Evolutionary conservation across 306 rosid genomes (phyloP).

Genomic region (Lathyrus oleraceus): DNA sequence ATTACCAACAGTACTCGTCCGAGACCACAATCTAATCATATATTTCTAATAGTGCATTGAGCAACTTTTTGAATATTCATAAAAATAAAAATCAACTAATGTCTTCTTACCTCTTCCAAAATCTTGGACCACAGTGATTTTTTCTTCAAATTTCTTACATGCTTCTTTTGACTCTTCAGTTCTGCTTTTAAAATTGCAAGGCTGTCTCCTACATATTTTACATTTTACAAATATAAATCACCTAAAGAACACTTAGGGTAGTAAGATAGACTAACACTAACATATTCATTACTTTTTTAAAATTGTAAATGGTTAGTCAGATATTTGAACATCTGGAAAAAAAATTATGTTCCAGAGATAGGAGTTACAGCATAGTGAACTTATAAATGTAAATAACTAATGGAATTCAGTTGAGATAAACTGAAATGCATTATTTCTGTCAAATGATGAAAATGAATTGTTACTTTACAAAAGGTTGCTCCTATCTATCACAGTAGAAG

Average conservation of each 20-base stretch:
- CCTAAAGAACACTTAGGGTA: conserved; percentile 4
- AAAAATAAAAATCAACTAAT: conserved; percentile 32
- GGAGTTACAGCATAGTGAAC: conserved; percentile 15
- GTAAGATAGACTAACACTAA: conserved; percentile 16
- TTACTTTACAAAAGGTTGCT: not conserved
- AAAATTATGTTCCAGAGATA: not conserved
- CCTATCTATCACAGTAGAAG: not conserved
- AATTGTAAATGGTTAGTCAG: conserved; percentile 25
- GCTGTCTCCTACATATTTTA: conserved; percentile 72
- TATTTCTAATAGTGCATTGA: conserved; percentile 2
- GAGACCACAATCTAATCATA: conserved; percentile 18
- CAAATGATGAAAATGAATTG: not conserved
- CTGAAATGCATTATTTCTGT: not conserved
- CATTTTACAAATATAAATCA: conserved; percentile 38
- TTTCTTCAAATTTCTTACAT: conserved; percentile 88
- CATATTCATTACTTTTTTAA: conserved; percentile 2
- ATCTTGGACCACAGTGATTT: conserved; percentile 94
- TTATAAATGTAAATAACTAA: conserved; percentile 6
- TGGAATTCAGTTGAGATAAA: not conserved
- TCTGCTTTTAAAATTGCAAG: conserved; percentile 91
- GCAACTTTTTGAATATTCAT: not conserved
- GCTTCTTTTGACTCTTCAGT: conserved; percentile 95
- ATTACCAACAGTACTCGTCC: conserved; percentile 6
- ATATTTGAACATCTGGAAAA: conserved; percentile 6
- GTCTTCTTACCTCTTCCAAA: conserved; percentile 88